phyloP scores from a whole-genome alignment of 345 rosid species.

The Populus tremula region DNA sequence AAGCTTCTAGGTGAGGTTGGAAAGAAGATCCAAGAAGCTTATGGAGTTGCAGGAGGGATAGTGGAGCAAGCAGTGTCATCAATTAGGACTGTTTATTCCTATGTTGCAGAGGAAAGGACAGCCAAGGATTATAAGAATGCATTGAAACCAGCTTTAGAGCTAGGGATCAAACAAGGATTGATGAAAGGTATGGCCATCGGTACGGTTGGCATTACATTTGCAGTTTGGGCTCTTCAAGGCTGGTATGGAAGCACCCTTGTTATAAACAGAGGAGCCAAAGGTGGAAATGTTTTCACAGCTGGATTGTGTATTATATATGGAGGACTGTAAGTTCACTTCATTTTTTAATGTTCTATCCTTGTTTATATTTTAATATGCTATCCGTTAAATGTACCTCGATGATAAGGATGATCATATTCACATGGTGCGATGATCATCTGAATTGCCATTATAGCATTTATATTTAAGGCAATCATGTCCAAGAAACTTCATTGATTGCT shows the following conservation, averaged over 20 bases:
- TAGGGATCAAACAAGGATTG: constrained; percentile 49
- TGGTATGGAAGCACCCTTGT: constrained; percentile 55
- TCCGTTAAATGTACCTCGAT: background rate
- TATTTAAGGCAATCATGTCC: background rate
- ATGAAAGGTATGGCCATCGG: constrained; percentile 54
- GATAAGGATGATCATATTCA: background rate
- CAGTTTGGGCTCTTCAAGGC: constrained; percentile 51
- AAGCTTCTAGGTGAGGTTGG: constrained; percentile 42
- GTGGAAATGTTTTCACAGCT: constrained; percentile 41
- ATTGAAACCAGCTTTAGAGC: constrained; percentile 37
- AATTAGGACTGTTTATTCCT: constrained; percentile 49
- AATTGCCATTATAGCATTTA: background rate
- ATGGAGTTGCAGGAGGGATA: constrained; percentile 44
- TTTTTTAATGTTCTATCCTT: background rate
- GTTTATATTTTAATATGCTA: background rate
- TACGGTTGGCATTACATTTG: constrained; percentile 50
- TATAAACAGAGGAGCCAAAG: constrained; percentile 45
- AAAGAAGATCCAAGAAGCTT: constrained; percentile 35
- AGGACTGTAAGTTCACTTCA: constrained; percentile 46
- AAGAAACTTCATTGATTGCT: background rate
- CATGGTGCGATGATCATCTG: background rate
- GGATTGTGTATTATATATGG: constrained; percentile 42
- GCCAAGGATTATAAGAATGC: constrained; percentile 32
- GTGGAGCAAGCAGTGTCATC: constrained; percentile 57
- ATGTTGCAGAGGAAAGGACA: constrained; percentile 47